Conservation (phyloP, 1,284 basidiomycete species). For the Cutaneotrichosporon arboriforme region DNA sequence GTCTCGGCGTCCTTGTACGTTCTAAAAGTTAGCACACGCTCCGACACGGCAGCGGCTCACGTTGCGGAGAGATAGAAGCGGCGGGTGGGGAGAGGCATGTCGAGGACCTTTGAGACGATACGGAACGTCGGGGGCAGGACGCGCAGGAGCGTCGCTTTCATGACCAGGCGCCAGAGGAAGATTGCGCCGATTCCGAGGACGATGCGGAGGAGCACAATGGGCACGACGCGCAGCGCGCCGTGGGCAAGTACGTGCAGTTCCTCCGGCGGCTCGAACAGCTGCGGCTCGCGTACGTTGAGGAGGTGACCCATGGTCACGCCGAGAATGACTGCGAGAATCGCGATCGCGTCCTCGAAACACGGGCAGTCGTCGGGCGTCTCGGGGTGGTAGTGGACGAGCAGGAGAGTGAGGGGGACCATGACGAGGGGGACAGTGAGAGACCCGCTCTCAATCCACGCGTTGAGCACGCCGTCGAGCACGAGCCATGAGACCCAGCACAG, state of each 20-base stretch:
- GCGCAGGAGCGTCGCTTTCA: slow-evolving; percentile 67
- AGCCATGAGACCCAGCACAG: slow-evolving; percentile 60
- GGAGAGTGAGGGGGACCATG: slow-evolving; percentile 60
- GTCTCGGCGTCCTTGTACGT: slow-evolving; percentile 65
- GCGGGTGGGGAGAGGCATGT: slow-evolving; percentile 65
- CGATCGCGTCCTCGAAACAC: slow-evolving; percentile 96
- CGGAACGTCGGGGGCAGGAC: slow-evolving; percentile 75
- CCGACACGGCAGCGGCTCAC: slow-evolving; percentile 38
- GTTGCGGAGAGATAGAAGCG: slow-evolving; percentile 83
- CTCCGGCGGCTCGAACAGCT: neutral
- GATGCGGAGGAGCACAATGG: slow-evolving; percentile 52
- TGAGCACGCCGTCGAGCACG: slow-evolving; percentile 37
- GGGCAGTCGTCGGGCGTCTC: slow-evolving; percentile 94
- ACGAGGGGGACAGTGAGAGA: slow-evolving; percentile 63
- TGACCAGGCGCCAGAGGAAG: slow-evolving; percentile 76
- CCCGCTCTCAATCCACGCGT: slow-evolving; percentile 51
- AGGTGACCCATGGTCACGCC: slow-evolving; percentile 70
- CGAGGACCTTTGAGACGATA: slow-evolving; percentile 53
- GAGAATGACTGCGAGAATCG: slow-evolving; percentile 76
- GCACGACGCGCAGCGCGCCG: slow-evolving; percentile 4
- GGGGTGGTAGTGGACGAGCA: slow-evolving; percentile 80
- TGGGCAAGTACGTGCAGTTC: slow-evolving; percentile 6
- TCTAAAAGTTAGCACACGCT: slow-evolving; percentile 15
- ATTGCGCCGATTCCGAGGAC: slow-evolving; percentile 54
- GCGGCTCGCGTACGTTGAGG: slow-evolving; percentile 41